These are phyloP conservation scores for Sporisorium iseilematis-ciliati DNA, from an alignment of 1,284 basidiomycete genomes.

Conservation along the genomic window DNA sequence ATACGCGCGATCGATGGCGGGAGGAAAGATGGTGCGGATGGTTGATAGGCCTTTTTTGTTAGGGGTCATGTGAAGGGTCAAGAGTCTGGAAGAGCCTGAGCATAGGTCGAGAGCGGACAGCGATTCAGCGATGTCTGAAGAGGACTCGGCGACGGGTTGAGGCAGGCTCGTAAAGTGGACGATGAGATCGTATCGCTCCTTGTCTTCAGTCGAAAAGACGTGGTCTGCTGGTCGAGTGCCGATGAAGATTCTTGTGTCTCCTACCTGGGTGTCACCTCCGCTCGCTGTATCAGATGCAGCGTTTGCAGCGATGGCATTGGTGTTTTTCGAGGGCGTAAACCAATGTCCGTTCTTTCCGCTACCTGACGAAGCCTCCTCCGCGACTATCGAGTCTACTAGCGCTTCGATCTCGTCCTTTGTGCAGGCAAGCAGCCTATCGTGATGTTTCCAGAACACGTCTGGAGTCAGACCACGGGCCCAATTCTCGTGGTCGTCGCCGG, in stretches of 20 bases:
- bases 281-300: not conserved
- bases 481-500: slow-evolving; percentile 87
- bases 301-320: too few relatives aligned
- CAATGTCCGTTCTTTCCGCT: slow-evolving; percentile 17
- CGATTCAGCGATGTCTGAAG: not conserved
- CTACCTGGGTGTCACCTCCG: slow-evolving; percentile 16
- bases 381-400: slow-evolving; percentile 66
- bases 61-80: slow-evolving; percentile 14
- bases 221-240: slow-evolving; percentile 25
- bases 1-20: slow-evolving; percentile 34
- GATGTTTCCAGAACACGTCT: slow-evolving; percentile 78
- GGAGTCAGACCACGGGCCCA: slow-evolving; percentile 86
- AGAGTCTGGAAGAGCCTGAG: not conserved
- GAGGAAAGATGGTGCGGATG: slow-evolving; percentile 32
- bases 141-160: not conserved
- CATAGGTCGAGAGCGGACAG: slow-evolving; percentile 5
- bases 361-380: not conserved
- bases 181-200: slow-evolving; percentile 13
- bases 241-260: slow-evolving; percentile 18
- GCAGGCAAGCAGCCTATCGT: slow-evolving; percentile 73
- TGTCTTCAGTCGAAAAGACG: slow-evolving; percentile 20
- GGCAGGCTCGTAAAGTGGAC: slow-evolving; percentile 20
- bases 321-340: slow-evolving; percentile 26
- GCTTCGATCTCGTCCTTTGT: slow-evolving; percentile 72
- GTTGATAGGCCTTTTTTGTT: slow-evolving; percentile 51